Evolutionary conservation across 345 rosid genomes (phyloP), one percentile per base, ranked within the genome.

Genomic region (Moricandia arvensis): DNA sequence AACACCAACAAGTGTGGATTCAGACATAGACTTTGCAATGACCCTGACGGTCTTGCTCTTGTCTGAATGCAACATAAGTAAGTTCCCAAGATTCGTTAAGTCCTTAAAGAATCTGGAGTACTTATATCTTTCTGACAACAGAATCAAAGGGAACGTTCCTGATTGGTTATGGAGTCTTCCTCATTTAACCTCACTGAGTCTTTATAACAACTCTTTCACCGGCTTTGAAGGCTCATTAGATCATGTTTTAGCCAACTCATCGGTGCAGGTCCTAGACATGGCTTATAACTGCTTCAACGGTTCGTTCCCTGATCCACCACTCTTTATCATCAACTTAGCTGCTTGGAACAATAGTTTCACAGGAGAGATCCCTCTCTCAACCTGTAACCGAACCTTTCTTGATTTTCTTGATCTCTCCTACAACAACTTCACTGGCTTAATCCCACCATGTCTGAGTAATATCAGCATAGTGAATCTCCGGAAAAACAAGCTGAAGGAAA

Each of bases 271-370:
- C 1, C 12, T 75, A 67, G 68, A 76, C 13, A 13, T 60, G 24
- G 64, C 64, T 60, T 60, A 31, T 3, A 31, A 60, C 24, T 31
- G 64, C 21, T 60, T 60, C 51, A 69, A 63, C 55, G 80, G 80
- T 3, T 54, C 80, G 4, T 9, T 76, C 16, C 80, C 69, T 38
- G 10, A 8, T 4, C 64, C 41, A 60, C 64, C 64, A 4, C 41
- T 4, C 64, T 60, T 60, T 4, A 54, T 76, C 49, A 69, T 69
- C 65, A 13, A 76, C 75, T 31, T 69, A 34, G 62, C 80, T 13
- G 75, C 27, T 8, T 69, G 80, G 75, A 76, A 76, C 80, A 76
- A 76, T 6, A 76, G 80, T 30, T 76, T 76, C 65, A 69, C 75
- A 1, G 80, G 80, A 69, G 18, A 69, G 0, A 76, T 69, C 10